Percentiles rank a stretch among this genome's conserved stretches.
These are phyloP conservation scores for Ophiostoma sp. DNA, from an alignment of 2,329 filamentous ascomycete species.

Conservation along the genomic window DNA sequence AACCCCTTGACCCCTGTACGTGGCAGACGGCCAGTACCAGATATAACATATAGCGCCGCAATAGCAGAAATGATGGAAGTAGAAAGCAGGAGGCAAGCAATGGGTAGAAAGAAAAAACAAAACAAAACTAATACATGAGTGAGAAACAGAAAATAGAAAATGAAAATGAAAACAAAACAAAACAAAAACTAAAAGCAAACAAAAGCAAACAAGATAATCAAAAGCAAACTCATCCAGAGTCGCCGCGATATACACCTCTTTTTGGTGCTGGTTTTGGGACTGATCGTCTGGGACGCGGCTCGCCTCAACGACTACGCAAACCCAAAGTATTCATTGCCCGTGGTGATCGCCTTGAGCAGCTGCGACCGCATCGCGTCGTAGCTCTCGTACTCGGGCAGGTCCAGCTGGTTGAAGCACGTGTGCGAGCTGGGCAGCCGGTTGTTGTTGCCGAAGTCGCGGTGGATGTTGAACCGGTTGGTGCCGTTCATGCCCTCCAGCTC, in stretches of 20 bases:
- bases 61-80: neutral
- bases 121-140: neutral
- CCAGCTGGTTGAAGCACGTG: slow-evolving; percentile 99
- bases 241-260: neutral
- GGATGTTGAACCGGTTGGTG: slow-evolving; percentile 96
- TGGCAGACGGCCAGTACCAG: neutral
- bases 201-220: neutral
- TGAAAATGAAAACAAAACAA: neutral
- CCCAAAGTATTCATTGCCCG: slow-evolving; percentile 94
- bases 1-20: neutral
- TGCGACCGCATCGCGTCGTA: slow-evolving; percentile 86
- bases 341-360: slow-evolving; percentile 92
- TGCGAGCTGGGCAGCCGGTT: slow-evolving; percentile 92
- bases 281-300: neutral
- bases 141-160: slow-evolving; percentile 14
- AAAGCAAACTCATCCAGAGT: slow-evolving; percentile 8
- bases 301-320: slow-evolving; percentile 61
- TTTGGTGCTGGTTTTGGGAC: neutral
- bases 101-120: neutral
- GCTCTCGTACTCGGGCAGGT: slow-evolving; percentile 95
- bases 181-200: neutral
- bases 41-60: slow-evolving; percentile 4
- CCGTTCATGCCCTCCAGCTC: slow-evolving; percentile 99
- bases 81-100: neutral
- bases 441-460: slow-evolving; percentile 95